Conservation (phyloP, 2,329 filamentous ascomycete genomes). For the Fusarium sp. region DNA sequence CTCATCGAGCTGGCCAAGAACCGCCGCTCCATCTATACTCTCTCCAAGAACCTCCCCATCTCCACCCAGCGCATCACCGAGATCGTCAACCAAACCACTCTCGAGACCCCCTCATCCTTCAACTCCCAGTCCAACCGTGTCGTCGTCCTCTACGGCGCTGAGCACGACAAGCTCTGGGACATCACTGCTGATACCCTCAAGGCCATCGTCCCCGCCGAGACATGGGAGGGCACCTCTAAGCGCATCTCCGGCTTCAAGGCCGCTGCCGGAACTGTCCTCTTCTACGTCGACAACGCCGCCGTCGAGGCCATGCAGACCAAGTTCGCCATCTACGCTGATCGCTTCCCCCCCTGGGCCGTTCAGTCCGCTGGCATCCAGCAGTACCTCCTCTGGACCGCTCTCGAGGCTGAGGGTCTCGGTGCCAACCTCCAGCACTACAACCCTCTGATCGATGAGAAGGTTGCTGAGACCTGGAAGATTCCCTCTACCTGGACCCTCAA, state of each 20-base stretch:
- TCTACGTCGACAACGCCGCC: slow-evolving; percentile 81
- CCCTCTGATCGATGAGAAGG: slow-evolving; percentile 81
- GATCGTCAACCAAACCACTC: slow-evolving; percentile 71
- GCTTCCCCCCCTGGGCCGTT: slow-evolving; percentile 79
- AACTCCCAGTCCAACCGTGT: slow-evolving; percentile 87
- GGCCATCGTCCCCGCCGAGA: slow-evolving; percentile 70
- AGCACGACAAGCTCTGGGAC: slow-evolving; percentile 92
- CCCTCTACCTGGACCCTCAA: slow-evolving; percentile 79
- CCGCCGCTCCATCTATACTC: slow-evolving; percentile 76
- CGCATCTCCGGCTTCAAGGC: slow-evolving; percentile 68
- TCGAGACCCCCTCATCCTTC: slow-evolving; percentile 82
- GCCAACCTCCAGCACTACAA: slow-evolving; percentile 96
- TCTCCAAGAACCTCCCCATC: slow-evolving; percentile 69
- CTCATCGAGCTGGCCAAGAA: slow-evolving; percentile 72
- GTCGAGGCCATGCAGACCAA: slow-evolving; percentile 74
- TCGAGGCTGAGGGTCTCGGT: slow-evolving; percentile 85
- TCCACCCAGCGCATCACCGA: slow-evolving; percentile 67
- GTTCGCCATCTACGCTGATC: slow-evolving; percentile 79
- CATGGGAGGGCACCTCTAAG: slow-evolving; percentile 63
- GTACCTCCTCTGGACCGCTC: slow-evolving; percentile 80
- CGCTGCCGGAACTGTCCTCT: slow-evolving; percentile 84
- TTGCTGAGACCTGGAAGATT: slow-evolving; percentile 74
- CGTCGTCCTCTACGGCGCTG: slow-evolving; percentile 80
- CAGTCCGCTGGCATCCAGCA: slow-evolving; percentile 85
- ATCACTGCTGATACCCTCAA: slow-evolving; percentile 64